Conservation (phyloP, 306 rosid species). For the Rosa multiflora region DNA sequence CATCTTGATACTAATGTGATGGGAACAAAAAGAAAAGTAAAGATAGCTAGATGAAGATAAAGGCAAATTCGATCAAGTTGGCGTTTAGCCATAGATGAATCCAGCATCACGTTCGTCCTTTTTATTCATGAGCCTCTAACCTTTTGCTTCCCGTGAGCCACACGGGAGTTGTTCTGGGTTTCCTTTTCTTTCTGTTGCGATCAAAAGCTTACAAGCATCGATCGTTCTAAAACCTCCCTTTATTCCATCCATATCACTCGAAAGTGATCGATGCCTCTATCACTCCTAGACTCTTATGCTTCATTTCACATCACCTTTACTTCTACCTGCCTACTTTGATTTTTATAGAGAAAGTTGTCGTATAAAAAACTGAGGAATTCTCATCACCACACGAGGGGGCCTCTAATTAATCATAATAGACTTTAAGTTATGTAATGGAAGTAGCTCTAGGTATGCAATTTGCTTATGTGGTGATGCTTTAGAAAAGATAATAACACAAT, state of each 20-base stretch:
- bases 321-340: conserved; percentile 39
- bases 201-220: conserved; percentile 17
- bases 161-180: conserved; percentile 50
- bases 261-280: conserved; percentile 33
- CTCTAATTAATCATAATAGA: conserved; percentile 32
- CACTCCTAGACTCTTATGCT: conserved; percentile 18
- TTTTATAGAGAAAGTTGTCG: conserved; percentile 14
- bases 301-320: conserved; percentile 43
- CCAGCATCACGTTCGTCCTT: conserved; percentile 14
- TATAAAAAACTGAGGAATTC: conserved; percentile 18
- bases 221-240: conserved; percentile 46
- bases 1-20: background rate
- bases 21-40: background rate
- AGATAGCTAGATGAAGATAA: conserved; percentile 5
- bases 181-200: conserved; percentile 22
- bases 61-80: conserved; percentile 35
- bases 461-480: conserved; percentile 2
- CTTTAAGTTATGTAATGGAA: conserved; percentile 2
- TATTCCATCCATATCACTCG: conserved; percentile 56
- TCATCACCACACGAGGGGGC: conserved; percentile 59
- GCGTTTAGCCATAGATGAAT: conserved; percentile 6
- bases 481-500: background rate
- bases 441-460: conserved; percentile 1
- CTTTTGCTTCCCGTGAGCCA: conserved; percentile 44
- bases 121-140: background rate